phyloP scores from a whole-genome alignment of 2,329 filamentous ascomycete genomes.

The Fusarium sp. region DNA sequence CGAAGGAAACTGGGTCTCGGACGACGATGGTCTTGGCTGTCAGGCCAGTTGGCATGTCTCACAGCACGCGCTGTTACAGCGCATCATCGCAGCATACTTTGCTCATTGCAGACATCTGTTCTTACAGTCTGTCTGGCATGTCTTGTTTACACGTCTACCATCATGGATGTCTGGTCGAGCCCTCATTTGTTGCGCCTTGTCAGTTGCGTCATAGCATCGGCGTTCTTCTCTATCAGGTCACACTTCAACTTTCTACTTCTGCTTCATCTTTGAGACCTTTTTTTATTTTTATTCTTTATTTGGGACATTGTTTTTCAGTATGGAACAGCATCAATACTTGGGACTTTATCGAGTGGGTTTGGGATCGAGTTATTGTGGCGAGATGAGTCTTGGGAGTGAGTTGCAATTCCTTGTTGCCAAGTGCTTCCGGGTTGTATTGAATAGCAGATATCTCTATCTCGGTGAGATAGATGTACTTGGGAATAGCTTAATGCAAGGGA shows the following conservation, averaged over 20 bases:
- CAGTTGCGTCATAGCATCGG: conserved; percentile 41
- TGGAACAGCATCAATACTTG: conserved; percentile 13
- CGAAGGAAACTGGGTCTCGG: not conserved
- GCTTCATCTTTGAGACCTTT: not conserved
- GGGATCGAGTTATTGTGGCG: not conserved
- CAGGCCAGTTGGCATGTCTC: not conserved
- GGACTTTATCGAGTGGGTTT: not conserved
- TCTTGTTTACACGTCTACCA: not conserved
- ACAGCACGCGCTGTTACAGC: not conserved
- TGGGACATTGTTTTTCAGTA: not conserved
- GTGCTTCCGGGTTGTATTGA: not conserved
- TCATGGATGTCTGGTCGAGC: not conserved
- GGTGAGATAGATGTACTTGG: not conserved
- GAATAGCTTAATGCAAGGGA: not conserved
- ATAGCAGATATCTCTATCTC: not conserved
- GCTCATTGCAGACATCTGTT: too few relatives aligned
- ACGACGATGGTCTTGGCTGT: conserved; percentile 1
- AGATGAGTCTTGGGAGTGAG: not conserved
- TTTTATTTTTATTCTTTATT: not conserved
- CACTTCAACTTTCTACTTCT: not conserved
- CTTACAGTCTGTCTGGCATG: not conserved
- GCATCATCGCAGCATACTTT: not conserved
- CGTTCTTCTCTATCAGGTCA: conserved; percentile 18
- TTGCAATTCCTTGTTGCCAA: not conserved
- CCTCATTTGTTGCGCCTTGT: conserved; percentile 8